These are phyloP conservation scores for Fusarium sp. DNA, from an alignment of 2,329 filamentous ascomycete species.

Conservation along the genomic window DNA sequence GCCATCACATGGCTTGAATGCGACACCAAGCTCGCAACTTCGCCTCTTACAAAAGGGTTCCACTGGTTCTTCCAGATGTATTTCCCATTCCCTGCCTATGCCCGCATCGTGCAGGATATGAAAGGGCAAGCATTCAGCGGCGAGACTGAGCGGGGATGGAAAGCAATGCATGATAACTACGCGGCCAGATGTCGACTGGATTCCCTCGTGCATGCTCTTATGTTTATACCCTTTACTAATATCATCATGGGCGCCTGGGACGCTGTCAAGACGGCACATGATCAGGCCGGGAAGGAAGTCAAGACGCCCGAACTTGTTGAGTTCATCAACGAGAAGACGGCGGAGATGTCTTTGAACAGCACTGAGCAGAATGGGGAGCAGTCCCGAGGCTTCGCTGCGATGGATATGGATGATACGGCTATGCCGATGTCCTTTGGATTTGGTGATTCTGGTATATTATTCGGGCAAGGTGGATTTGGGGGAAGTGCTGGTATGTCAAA, in stretches of 20 bases:
- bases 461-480: background rate
- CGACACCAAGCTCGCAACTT: conserved; percentile 52
- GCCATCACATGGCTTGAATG: conserved; percentile 54
- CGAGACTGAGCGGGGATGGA: background rate
- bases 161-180: conserved; percentile 12
- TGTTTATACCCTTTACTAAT: conserved; percentile 6
- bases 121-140: conserved; percentile 7
- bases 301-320: background rate
- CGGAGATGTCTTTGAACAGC: background rate
- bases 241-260: conserved; percentile 10
- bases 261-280: background rate
- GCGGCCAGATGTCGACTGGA: background rate
- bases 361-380: accelerated
- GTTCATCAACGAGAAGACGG: background rate
- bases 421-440: conserved; percentile 5
- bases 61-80: conserved; percentile 55
- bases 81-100: conserved; percentile 58
- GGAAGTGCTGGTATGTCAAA: accelerated
- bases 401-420: background rate
- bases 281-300: background rate
- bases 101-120: conserved; percentile 55
- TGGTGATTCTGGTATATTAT: background rate
- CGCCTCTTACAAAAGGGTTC: conserved; percentile 51
- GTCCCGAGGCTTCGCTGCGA: accelerated
- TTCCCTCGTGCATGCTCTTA: accelerated